Conservation (phyloP, 2,329 filamentous ascomycete species). For the Apiospora aurea region DNA sequence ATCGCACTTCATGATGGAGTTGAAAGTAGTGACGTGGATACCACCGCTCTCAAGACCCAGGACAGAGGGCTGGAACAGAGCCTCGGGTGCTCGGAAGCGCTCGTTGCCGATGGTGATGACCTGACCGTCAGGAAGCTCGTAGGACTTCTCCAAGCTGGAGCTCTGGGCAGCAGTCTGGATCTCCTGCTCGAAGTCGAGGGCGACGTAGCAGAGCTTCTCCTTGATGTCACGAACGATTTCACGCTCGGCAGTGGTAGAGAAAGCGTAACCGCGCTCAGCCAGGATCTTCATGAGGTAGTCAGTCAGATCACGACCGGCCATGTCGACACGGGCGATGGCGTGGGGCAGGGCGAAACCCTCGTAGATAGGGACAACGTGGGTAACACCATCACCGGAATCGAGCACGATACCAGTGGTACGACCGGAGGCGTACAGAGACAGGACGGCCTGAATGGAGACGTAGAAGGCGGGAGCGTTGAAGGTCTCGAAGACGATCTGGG, state of each 20-base stretch:
- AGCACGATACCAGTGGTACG: slow-evolving; percentile 99
- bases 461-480: slow-evolving; percentile 99
- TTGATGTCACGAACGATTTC: slow-evolving; percentile 99
- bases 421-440: slow-evolving; percentile 99
- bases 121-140: slow-evolving; percentile 99
- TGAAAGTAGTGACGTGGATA: slow-evolving; percentile 99
- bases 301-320: slow-evolving; percentile 99
- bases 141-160: slow-evolving; percentile 99
- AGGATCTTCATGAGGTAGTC: slow-evolving; percentile 99
- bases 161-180: slow-evolving; percentile 99
- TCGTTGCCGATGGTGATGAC: slow-evolving; percentile 99
- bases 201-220: slow-evolving; percentile 99
- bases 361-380: slow-evolving; percentile 99
- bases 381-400: slow-evolving; percentile 99
- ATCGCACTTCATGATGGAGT: slow-evolving; percentile 99
- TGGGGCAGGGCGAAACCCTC: slow-evolving; percentile 99
- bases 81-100: slow-evolving; percentile 99
- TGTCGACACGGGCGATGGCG: slow-evolving; percentile 99
- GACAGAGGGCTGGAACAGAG: slow-evolving; percentile 98
- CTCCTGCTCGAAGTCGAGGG: slow-evolving; percentile 99
- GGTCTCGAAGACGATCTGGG: slow-evolving; percentile 99
- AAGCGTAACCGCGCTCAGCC: slow-evolving; percentile 98
- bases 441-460: slow-evolving; percentile 99
- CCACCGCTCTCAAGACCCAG: slow-evolving; percentile 98
- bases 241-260: slow-evolving; percentile 99